Conservation (phyloP, 495 filamentous ascomycete species). For the Talaromyces stipitatus region DNA sequence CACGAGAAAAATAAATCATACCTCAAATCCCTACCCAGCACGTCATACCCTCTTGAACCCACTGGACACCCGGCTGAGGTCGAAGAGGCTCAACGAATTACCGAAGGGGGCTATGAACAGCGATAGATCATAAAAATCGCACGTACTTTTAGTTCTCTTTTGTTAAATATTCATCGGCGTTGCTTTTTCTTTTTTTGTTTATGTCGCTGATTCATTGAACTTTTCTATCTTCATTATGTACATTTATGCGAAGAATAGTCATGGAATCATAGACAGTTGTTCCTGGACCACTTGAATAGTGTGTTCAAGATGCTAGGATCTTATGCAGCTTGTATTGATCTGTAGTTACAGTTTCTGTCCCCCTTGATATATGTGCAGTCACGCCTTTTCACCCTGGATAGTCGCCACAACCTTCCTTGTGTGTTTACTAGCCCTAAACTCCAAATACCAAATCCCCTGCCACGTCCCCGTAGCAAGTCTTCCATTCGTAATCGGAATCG, state of each 20-base stretch:
- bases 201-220: not conserved
- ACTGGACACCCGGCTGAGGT: constrained; percentile 42
- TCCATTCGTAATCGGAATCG: constrained; percentile 82
- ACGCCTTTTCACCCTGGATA: constrained; percentile 83
- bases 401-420: constrained; percentile 79
- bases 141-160: not conserved
- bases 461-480: constrained; percentile 64
- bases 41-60: constrained; percentile 66
- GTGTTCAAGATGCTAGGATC: too few relatives aligned
- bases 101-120: constrained; percentile 43
- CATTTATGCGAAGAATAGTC: constrained; percentile 5
- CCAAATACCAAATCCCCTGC: constrained; percentile 89
- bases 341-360: not conserved
- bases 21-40: constrained; percentile 69
- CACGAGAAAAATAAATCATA: constrained; percentile 77
- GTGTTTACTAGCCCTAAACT: constrained; percentile 76
- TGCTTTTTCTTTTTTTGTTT: constrained; percentile 21
- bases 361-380: constrained; percentile 11
- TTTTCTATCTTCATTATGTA: constrained; percentile 4
- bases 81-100: constrained; percentile 46
- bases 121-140: constrained; percentile 32
- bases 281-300: not conserved
- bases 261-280: constrained; percentile 1
- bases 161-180: constrained; percentile 29
- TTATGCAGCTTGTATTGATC: too few relatives aligned